Base-by-base conservation (phyloP, 805 yeast genomes). In the Maudiozyma bulderi region DNA sequence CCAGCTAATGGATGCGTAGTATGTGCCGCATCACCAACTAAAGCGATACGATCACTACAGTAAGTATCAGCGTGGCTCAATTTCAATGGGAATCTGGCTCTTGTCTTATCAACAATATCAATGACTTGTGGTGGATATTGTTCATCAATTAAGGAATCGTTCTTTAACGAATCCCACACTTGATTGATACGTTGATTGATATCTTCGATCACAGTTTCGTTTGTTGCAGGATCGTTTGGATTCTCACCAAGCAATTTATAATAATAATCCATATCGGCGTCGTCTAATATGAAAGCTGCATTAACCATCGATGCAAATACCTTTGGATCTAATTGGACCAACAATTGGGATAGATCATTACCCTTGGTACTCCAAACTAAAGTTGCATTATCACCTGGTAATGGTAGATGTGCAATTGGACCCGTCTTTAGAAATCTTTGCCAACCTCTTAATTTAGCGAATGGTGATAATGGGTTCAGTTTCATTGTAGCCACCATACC, bases 11-110 rank as follows among this genome's bases (percentile, higher is more conserved):
- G 99, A 64, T 93, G 98, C 1, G 96, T 87, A 0, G 97, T 84
- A 59, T 93, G 99, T 0, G 98, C 98, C 1, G 99, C 98, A 67
- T 93, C 99, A 29, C 99, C 99, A 8, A 91, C 86, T n/a, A 93
- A 70, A 0, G 97, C 98, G 32, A 91, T 76, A 55, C 98, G 74
- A 3, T 86, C 90, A 2, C 80, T 80, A 15, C 87, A 80, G 62
- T 93, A 93, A 1, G 85, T 77, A 60, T 93, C 98, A 2, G 96
- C 95, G 62, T 93, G 97, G 20, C 89, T 81, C 70, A 91, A 67
- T 56, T 82, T 82, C 55, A 93, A 72, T 26, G 99, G 99, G 72
- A 93, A 93, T 44, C 84, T 74, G 0, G 95, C 98, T 52, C 95
- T 75, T 2, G 95, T 78, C 8, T 74, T 71, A 1, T 75, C 75